Evolutionary conservation across 495 filamentous ascomycete species (phyloP).

Genomic region (Penicillium pulvis): DNA sequence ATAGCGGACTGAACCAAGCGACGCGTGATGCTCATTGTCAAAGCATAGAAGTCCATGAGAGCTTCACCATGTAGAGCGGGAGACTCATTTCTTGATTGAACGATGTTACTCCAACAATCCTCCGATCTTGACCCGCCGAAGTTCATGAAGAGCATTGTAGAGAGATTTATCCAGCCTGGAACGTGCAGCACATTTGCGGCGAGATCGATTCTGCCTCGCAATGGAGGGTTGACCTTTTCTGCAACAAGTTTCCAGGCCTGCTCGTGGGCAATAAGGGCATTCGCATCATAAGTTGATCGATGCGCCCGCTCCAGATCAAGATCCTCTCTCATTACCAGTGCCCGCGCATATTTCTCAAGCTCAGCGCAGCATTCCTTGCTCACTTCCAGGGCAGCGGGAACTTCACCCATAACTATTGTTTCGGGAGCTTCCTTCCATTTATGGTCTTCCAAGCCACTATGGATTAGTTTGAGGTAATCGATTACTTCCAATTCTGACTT

Average conservation of each 20-base stretch:
- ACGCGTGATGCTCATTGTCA: conserved; percentile 65
- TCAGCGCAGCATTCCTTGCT: conserved; percentile 61
- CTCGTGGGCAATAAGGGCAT: conserved; percentile 56
- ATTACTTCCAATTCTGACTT: conserved; percentile 77
- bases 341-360: conserved; percentile 70
- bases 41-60: conserved; percentile 71
- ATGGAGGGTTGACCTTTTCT: conserved; percentile 19
- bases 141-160: conserved; percentile 79
- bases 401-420: conserved; percentile 38
- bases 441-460: conserved; percentile 43
- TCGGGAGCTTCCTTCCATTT: conserved; percentile 8
- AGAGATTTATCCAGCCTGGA: conserved; percentile 63
- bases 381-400: conserved; percentile 76
- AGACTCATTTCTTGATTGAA: conserved; percentile 40
- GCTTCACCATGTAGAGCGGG: conserved; percentile 71
- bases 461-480: conserved; percentile 65
- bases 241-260: conserved; percentile 13
- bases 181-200: conserved; percentile 60
- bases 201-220: conserved; percentile 40
- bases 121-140: conserved; percentile 49
- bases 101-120: conserved; percentile 66
- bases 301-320: conserved; percentile 55
- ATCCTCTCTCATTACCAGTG: conserved; percentile 59
- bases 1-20: conserved; percentile 67
- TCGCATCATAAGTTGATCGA: conserved; percentile 51